Evolutionary conservation across 441 rosid species (phyloP).

Genomic region (Melastoma candidum): DNA sequence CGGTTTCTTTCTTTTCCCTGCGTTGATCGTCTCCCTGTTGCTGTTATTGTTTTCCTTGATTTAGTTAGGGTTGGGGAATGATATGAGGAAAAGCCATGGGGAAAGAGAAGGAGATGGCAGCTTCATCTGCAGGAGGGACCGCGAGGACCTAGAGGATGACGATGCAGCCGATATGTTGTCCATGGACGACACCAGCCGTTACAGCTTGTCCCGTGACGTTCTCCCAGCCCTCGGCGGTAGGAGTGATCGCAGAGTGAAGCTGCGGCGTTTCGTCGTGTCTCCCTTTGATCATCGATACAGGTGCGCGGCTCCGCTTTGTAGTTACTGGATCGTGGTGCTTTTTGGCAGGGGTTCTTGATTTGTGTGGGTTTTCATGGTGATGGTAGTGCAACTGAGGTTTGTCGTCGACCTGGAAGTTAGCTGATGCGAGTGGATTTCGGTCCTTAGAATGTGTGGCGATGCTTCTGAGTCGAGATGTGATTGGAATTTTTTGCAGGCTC

Average conservation of each 20-base stretch:
- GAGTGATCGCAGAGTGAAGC: conserved; percentile 26
- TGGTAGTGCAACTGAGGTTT: no score
- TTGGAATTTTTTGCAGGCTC: conserved; percentile 25
- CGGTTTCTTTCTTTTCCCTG: no score
- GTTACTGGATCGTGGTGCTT: no score
- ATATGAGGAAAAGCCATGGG: no score
- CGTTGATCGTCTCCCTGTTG: no score
- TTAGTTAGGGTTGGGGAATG: no score
- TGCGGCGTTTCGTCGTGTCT: conserved; percentile 49
- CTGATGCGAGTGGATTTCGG: not conserved
- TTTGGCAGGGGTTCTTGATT: no score
- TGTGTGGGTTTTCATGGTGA: no score
- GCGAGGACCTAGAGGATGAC: not conserved
- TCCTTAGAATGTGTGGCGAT: not conserved
- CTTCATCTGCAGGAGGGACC: not conserved
- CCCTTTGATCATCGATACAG: conserved; percentile 65
- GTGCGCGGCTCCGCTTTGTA: conserved; percentile 15
- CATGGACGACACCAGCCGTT: conserved; percentile 31
- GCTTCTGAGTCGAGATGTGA: not conserved
- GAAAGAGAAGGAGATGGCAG: no score
- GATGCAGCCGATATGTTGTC: conserved; percentile 18
- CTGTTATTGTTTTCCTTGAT: no score
- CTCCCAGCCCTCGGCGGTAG: conserved; percentile 75
- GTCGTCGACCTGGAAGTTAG: no score
- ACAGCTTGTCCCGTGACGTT: conserved; percentile 46